Evolutionary conservation across 2,329 filamentous ascomycete species (phyloP), one percentile per base, ranked within the genome.

Genomic region (Stachybotrys elegans): DNA sequence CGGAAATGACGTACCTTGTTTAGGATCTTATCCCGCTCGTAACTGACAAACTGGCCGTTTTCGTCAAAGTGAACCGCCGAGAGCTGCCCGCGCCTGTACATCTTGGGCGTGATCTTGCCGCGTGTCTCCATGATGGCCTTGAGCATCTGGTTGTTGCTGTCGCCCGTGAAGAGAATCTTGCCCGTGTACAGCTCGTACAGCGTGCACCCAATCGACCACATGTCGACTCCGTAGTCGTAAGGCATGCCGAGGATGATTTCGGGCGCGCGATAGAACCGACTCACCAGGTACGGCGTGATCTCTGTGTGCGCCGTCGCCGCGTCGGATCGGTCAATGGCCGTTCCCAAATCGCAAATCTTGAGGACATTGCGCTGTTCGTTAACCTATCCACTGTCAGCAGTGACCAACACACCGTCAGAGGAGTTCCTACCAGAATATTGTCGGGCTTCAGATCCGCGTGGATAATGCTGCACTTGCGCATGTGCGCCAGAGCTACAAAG

Each of bases 121-220:
- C 94, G 84, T 56, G 92, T 90, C 62, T 98, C 92, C 83, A 96
- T 95, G 56, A 98, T 95, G 17, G 86, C 84, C 51, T 88, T 87
- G 48, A 98, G 79, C 93, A 98, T 98, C 69, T 95, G 90, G 61
- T 98, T 98, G 72, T 98, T 98, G 69, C 88, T 93, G 51, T 88
- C 81, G 47, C 93, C 93, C 1, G 89, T 90, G 63, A 98, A 98
- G 23, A 98, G 75, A 46, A 98, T 97, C 65, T 96, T 95, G 58
- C 93, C 93, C 1, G 93, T 97, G 70, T 95, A 97, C 32, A 98
- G 75, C 68, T 98, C 93, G 65, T 95, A 98, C 22, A 97, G 75
- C 1, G 93, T 98, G 68, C 93, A 98, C 29, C 93, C 94, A 52
- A 97, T 89, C 7, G 92, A 94, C 93, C 93, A 98, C 75, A 95